Conservation (phyloP, 2,329 filamentous ascomycete species). For the Fusarium nanum region DNA sequence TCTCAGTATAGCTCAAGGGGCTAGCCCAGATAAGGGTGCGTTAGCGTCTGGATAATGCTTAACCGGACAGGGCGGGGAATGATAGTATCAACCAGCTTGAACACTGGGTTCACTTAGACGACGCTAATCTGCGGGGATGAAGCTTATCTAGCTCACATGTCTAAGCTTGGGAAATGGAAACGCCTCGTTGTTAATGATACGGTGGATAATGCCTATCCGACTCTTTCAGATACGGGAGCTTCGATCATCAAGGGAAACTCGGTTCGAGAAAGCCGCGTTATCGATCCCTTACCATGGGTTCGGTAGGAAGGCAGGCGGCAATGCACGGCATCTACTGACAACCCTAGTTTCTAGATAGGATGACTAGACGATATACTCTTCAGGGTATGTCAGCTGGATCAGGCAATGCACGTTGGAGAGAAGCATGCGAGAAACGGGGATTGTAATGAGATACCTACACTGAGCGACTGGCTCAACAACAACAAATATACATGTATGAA, state of each 20-base stretch:
- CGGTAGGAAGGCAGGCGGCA: background rate
- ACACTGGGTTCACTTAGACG: background rate
- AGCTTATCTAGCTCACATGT: background rate
- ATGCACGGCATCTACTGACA: background rate
- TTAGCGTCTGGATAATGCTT: slow-evolving; percentile 1
- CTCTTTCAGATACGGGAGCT: background rate
- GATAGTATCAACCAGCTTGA: background rate
- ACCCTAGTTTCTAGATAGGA: background rate
- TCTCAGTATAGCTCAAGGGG: background rate
- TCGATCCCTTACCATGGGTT: background rate
- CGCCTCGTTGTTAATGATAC: background rate
- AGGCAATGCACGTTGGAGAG: too few relatives aligned
- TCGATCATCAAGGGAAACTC: background rate
- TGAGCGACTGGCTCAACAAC: background rate
- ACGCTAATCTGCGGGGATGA: background rate
- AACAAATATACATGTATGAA: background rate
- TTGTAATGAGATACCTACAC: too few relatives aligned
- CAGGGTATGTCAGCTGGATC: too few relatives aligned
- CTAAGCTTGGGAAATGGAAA: background rate
- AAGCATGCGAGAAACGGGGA: too few relatives aligned
- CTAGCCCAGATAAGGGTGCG: background rate
- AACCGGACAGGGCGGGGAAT: background rate
- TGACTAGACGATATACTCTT: background rate
- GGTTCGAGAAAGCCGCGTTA: background rate
- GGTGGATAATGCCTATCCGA: background rate